Percentiles rank a stretch among this genome's conserved stretches.
Evolutionary conservation across 2,329 filamentous ascomycete species (phyloP).

Genomic region (Cercospora zeae-maydis): DNA sequence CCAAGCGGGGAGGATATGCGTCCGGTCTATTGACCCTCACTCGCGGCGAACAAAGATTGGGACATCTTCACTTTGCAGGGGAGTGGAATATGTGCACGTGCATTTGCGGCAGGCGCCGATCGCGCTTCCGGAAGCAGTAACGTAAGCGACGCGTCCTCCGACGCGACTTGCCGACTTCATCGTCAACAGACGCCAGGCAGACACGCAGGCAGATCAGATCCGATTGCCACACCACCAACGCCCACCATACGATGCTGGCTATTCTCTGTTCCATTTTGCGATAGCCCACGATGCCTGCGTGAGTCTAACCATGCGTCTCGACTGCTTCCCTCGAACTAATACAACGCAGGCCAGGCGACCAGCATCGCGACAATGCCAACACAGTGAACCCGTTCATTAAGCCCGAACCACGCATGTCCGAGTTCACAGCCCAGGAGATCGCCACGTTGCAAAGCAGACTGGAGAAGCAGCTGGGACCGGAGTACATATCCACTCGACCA

Average conservation of each 20-base stretch:
- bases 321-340: slow-evolving; percentile 10
- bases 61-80: background rate
- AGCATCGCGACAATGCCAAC: slow-evolving; percentile 39
- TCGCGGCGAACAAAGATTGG: slow-evolving; percentile 16
- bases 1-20: background rate
- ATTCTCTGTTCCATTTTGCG: background rate
- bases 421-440: slow-evolving; percentile 87
- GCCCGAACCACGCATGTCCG: slow-evolving; percentile 61
- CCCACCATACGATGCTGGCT: slow-evolving; percentile 3
- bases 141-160: background rate
- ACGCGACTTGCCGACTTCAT: slow-evolving; percentile 16
- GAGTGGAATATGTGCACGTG: slow-evolving; percentile 4
- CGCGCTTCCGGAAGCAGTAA: slow-evolving; percentile 2
- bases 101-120: slow-evolving; percentile 1
- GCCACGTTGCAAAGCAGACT: slow-evolving; percentile 81
- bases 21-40: slow-evolving; percentile 17
- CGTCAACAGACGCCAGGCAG: slow-evolving; percentile 12
- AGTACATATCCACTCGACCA: slow-evolving; percentile 84
- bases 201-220: background rate
- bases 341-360: slow-evolving; percentile 35
- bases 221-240: slow-evolving; percentile 6
- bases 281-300: slow-evolving; percentile 32
- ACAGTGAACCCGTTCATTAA: slow-evolving; percentile 78
- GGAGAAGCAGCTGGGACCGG: slow-evolving; percentile 89
- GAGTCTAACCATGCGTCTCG: slow-evolving; percentile 9